These are phyloP conservation scores for Russula sp. DNA, from an alignment of 768 basidiomycete genomes.

Conservation along the genomic window DNA sequence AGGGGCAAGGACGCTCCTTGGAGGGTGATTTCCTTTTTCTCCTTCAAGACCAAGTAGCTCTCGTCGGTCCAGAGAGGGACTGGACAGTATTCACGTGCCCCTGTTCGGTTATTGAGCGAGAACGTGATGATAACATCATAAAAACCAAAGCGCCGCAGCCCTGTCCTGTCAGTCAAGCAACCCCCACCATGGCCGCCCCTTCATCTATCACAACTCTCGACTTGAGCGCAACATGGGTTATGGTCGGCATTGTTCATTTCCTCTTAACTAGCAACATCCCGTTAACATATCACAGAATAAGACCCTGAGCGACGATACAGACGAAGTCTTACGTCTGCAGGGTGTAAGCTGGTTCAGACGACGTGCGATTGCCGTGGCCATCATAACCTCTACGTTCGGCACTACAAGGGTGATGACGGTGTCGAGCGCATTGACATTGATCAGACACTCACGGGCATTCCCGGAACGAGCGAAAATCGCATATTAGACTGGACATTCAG, in stretches of 20 bases:
- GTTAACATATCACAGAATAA: constrained; percentile 53
- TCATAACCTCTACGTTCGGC: constrained; percentile 58
- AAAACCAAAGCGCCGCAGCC: background rate
- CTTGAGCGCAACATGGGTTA: constrained; percentile 57
- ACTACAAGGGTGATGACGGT: constrained; percentile 57
- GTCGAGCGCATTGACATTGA: constrained; percentile 65
- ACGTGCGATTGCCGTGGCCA: constrained; percentile 53
- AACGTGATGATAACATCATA: background rate
- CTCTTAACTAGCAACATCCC: background rate
- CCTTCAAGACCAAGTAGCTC: constrained; percentile 31
- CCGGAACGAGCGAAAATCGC: constrained; percentile 55
- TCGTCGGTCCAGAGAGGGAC: background rate
- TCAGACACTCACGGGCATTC: constrained; percentile 60
- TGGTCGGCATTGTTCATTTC: constrained; percentile 45
- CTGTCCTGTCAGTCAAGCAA: background rate
- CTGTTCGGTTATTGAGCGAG: background rate
- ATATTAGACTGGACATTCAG: constrained; percentile 55
- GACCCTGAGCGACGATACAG: constrained; percentile 55
- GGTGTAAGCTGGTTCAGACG: constrained; percentile 73
- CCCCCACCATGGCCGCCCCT: constrained; percentile 65
- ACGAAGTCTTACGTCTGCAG: constrained; percentile 64
- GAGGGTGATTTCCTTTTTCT: constrained; percentile 69
- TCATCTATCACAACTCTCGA: constrained; percentile 55
- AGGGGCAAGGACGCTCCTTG: constrained; percentile 77
- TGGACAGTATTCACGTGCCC: background rate